Evolutionary conservation across 495 filamentous ascomycete species (phyloP), one percentile per base, ranked within the genome.

Genomic region (Melanomma pulvis-pyrius): DNA sequence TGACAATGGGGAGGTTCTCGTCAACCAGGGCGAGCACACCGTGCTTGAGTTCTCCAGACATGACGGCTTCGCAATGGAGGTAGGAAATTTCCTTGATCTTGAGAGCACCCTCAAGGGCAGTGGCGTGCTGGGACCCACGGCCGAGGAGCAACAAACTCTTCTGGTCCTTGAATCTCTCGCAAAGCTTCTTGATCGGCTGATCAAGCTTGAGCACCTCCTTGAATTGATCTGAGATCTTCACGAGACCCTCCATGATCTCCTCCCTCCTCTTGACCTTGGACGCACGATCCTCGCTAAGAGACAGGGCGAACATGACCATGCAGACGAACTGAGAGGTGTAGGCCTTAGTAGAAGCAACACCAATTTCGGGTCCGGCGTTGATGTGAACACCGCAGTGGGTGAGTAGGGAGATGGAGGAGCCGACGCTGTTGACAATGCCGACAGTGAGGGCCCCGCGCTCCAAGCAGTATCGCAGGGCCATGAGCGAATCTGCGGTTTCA

Each of bases 71-170:
- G 77, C 94, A 98, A 77, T 98, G 94, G 54, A 98, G 89, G 77
- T 98, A 98, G 49, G 94, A 98, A 70, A 98, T 98, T 81, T 98
- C 94, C 85, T 98, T 98, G 76, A 98, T 98, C 83, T 98, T 98
- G 36, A 98, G 83, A 51, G 94, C 94, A 86, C 94, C 94, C 82
- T 98, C 94, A 46, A 98, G 88, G 21, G 94, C 94, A 71, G 94
- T 98, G 53, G 94, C 93, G 79, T 92, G 97, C 78, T 98, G 94
- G 73, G 92, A 91, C 66, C 94, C 94, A 79, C 94, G 89, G 52
- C 94, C 94, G 54, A 98, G 83, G 39, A 98, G 87, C 59, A 98
- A 84, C 75, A 98, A 76, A 70, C 89, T 93, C 86, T 98, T 98
- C 80, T 98, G 96, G 82, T 97, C 82, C 81, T 96, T 92, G 87